phyloP scores from a whole-genome alignment of 2,329 filamentous ascomycete species.

The Harringtonia lauricola region DNA sequence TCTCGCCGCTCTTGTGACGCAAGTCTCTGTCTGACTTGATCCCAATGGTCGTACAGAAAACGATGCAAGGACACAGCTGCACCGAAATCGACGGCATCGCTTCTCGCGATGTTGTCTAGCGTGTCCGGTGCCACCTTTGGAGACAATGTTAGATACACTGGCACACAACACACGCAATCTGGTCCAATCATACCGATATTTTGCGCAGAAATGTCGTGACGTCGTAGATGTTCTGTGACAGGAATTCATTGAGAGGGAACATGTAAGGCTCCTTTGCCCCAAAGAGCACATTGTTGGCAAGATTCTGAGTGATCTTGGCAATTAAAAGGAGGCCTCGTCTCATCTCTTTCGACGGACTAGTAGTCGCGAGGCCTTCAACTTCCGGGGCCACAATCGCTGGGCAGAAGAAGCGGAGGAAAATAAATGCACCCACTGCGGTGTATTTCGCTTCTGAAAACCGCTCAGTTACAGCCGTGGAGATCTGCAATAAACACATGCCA shows the following conservation, averaged over 20 bases:
- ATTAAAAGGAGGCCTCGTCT: constrained; percentile 56
- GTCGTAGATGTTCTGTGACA: constrained; percentile 56
- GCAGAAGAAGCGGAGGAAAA: constrained; percentile 63
- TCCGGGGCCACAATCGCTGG: constrained; percentile 62
- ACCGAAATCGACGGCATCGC: constrained; percentile 55
- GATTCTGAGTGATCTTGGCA: constrained; percentile 60
- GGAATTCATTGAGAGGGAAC: constrained; percentile 58
- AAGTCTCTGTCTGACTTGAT: constrained; percentile 54
- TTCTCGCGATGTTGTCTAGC: constrained; percentile 26
- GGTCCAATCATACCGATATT: constrained; percentile 44
- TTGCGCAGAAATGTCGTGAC: constrained; percentile 57
- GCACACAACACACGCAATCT: constrained; percentile 8
- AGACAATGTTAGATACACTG: not conserved
- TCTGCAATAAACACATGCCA: too few species aligned
- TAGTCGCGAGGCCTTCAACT: constrained; percentile 51
- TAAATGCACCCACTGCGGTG: constrained; percentile 59
- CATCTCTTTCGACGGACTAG: constrained; percentile 56
- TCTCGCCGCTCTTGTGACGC: constrained; percentile 48
- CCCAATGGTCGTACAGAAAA: constrained; percentile 63
- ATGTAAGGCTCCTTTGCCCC: constrained; percentile 64
- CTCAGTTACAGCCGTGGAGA: constrained; percentile 50
- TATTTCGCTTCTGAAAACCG: constrained; percentile 61
- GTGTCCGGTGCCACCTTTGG: constrained; percentile 35
- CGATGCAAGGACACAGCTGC: constrained; percentile 59
- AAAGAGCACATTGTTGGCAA: constrained; percentile 62